Conservation (phyloP, 345 rosid genomes). For the Jatropha curcas region DNA sequence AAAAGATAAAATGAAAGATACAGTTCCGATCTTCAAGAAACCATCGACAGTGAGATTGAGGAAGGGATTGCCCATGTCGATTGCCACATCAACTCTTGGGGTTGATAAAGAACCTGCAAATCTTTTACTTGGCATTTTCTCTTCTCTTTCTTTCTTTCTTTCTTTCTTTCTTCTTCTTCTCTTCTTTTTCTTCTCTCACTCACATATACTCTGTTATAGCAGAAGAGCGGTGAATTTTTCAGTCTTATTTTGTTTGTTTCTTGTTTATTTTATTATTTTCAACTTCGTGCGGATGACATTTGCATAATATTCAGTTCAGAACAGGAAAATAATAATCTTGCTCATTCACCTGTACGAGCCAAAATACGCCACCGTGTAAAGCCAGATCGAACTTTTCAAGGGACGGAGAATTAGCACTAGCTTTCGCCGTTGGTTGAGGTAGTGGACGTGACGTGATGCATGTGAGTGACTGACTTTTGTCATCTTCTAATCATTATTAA, state of each 20-base stretch:
- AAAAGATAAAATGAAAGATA: slow-evolving; percentile 20
- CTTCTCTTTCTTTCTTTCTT: neutral
- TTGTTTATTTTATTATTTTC: neutral
- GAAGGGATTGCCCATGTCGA: slow-evolving; percentile 72
- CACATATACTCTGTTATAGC: neutral
- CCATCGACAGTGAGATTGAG: slow-evolving; percentile 77
- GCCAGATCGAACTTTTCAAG: neutral
- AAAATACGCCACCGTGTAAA: too few relatives aligned
- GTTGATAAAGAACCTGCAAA: slow-evolving; percentile 53
- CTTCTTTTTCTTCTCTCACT: neutral
- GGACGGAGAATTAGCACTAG: neutral
- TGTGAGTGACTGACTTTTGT: too few relatives aligned
- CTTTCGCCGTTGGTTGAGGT: slow-evolving; percentile 7
- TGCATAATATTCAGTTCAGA: too few relatives aligned
- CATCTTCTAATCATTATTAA: too few relatives aligned
- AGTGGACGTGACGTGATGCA: neutral
- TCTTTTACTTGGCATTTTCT: slow-evolving; percentile 63
- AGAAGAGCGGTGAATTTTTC: neutral
- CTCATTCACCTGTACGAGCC: neutral
- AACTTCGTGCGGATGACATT: neutral
- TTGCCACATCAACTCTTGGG: slow-evolving; percentile 63
- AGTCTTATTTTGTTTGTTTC: neutral
- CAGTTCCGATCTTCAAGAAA: slow-evolving; percentile 84
- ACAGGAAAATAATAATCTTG: too few relatives aligned
- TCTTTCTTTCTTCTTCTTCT: neutral